Evolutionary conservation across 2,329 filamentous ascomycete species (phyloP).

Genomic region (Phoma herbarum): DNA sequence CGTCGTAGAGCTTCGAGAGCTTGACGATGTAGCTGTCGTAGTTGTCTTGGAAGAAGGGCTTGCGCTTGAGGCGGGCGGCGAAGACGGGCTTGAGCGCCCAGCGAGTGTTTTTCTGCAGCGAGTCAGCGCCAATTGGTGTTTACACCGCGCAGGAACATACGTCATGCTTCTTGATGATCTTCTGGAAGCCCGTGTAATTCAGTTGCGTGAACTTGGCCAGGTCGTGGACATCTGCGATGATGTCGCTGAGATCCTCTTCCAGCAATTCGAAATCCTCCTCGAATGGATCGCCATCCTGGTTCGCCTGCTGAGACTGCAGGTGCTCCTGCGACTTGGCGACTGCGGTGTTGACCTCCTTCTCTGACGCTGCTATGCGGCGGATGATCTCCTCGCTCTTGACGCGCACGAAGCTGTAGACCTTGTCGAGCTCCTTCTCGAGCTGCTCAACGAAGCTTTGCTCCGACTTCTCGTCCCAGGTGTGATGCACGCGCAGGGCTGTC

Average conservation of each 20-base stretch:
- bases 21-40: constrained; percentile 96
- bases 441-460: constrained; percentile 86
- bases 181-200: constrained; percentile 99
- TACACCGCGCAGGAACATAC: constrained; percentile 61
- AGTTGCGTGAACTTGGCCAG: constrained; percentile 97
- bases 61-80: constrained; percentile 89
- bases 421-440: constrained; percentile 92
- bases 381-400: constrained; percentile 97
- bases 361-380: constrained; percentile 84
- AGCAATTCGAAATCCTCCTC: constrained; percentile 95
- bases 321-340: constrained; percentile 64
- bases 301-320: constrained; percentile 29
- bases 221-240: constrained; percentile 98
- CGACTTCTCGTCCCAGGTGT: constrained; percentile 88
- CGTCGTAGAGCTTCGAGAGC: constrained; percentile 92
- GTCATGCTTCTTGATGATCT: constrained; percentile 99
- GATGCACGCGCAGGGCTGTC: constrained; percentile 78
- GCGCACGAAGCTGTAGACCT: constrained; percentile 97
- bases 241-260: constrained; percentile 94
- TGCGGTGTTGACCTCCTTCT: constrained; percentile 89
- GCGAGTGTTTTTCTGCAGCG: constrained; percentile 81
- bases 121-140: constrained; percentile 28
- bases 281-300: constrained; percentile 60
- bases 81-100: constrained; percentile 98
- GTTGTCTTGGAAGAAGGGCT: constrained; percentile 98